Evolutionary conservation across 2,329 filamentous ascomycete genomes (phyloP), one percentile per base, ranked within the genome.

Genomic region (Pseudocercospora fuligena): DNA sequence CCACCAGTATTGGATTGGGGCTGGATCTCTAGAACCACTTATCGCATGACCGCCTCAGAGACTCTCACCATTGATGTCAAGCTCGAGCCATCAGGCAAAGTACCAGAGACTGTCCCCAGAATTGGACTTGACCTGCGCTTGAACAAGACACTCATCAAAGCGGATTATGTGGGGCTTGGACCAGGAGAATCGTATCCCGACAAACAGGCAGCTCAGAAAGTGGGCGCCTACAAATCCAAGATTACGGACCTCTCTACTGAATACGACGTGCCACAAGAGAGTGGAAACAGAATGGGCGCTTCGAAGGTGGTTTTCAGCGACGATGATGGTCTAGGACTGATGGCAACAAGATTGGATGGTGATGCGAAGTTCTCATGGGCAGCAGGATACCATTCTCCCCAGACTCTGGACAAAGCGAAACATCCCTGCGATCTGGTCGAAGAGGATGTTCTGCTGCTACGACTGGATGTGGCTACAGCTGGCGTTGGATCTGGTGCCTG

Each of bases 211-310:
- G 83, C 86, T 1, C 86, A 89, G 70, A 80, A 78, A 3, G 72
- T 87, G 0, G 88, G 86, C 1, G 79, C 86, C 47, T 87, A 81
- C 76, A 74, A 73, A 0, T 71, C 75, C n/a, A 71, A 72, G 1
- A 78, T 88, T 1, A 78, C 80, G 0, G 82, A 84, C 0, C 80
- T 91, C 33, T 83, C 85, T 69, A 83, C 83, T 0, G 80, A 82
- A 0, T 91, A 90, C 73, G 89, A 91, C 23, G 86, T 88, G 14
- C 89, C 89, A 0, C 89, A 91, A 75, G 89, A 91, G 72, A 86
- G 85, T 49, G 87, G 88, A 1, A 91, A 91, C 74, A 81, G 86
- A 21, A 85, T 85, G 67, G 86, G 86, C 36, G 85, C 85, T 0
- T 80, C 85, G 11, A 90, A 87, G 85, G 77, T 90, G 4, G 77